Percentiles rank a stretch among this genome's conserved stretches.
These are phyloP conservation scores for Calonectria montana DNA, from an alignment of 2,329 filamentous ascomycete genomes.

Conservation along the genomic window DNA sequence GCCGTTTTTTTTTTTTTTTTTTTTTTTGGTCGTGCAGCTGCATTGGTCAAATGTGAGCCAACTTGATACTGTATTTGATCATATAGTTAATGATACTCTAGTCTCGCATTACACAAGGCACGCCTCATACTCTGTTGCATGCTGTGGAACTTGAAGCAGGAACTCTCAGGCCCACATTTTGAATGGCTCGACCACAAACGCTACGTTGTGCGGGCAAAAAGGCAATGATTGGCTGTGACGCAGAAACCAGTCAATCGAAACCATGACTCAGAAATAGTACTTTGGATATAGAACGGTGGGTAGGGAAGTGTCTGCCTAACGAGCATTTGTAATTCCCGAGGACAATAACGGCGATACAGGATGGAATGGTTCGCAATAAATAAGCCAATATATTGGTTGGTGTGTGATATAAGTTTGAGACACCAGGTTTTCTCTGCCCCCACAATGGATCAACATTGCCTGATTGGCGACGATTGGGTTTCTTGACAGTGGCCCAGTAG, in stretches of 20 bases:
- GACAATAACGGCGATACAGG: not conserved
- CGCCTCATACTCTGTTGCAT: not conserved
- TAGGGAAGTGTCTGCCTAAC: not conserved
- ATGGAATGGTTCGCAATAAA: too few relatives aligned
- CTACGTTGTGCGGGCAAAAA: not conserved
- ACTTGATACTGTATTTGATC: not conserved
- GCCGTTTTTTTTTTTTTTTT: too few relatives aligned
- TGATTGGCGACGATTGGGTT: slow-evolving; percentile 18
- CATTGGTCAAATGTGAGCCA: not conserved
- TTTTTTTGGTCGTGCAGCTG: not conserved
- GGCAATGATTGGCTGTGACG: not conserved
- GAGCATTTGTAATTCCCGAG: not conserved
- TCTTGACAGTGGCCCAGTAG: not conserved
- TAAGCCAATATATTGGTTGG: too few relatives aligned
- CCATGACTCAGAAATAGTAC: too few relatives aligned
- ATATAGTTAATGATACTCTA: not conserved
- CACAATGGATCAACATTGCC: slow-evolving; percentile 37
- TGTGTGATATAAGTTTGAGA: not conserved
- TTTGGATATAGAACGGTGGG: not conserved
- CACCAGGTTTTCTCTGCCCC: slow-evolving; percentile 4
- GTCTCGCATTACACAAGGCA: not conserved
- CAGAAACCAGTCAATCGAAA: not conserved
- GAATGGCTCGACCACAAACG: not conserved
- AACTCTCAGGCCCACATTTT: not conserved
- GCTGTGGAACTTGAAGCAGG: not conserved